Percentiles rank a stretch among this genome's conserved stretches.
phyloP scores from a whole-genome alignment of 116 monocot genomes.

The Phalaenopsis hybrid region DNA sequence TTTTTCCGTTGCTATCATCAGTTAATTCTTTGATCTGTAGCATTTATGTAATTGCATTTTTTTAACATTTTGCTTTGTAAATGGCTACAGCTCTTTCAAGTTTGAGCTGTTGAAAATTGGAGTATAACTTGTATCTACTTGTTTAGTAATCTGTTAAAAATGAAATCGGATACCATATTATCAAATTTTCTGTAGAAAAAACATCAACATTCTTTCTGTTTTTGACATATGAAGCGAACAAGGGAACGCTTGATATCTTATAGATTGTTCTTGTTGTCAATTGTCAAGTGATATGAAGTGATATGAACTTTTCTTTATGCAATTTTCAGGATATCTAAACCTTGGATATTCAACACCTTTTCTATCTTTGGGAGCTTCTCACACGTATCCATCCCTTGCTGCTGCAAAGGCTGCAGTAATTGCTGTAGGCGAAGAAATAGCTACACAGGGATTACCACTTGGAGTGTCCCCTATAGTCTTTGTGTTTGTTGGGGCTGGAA shows the following conservation, averaged over 20 bases:
- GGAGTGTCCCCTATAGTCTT: slow-evolving; percentile 82
- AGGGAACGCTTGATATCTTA: not conserved
- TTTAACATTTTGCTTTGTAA: not conserved
- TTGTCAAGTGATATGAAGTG: not conserved
- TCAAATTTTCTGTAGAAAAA: not conserved
- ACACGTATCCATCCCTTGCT: slow-evolving; percentile 92
- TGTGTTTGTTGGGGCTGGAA: slow-evolving; percentile 90
- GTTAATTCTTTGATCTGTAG: not conserved
- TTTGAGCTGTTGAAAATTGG: not conserved
- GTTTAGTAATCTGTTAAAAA: not conserved
- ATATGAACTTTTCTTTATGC: not conserved
- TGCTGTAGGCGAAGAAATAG: slow-evolving; percentile 93
- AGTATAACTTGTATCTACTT: not conserved
- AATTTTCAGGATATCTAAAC: slow-evolving; percentile 73
- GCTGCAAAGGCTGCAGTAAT: slow-evolving; percentile 96
- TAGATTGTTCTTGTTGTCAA: not conserved
- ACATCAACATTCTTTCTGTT: not conserved
- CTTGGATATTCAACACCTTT: slow-evolving; percentile 97
- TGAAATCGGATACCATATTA: not conserved
- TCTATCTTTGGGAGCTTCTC: slow-evolving; percentile 83
- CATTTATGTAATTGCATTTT: not conserved
- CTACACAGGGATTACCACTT: slow-evolving; percentile 70
- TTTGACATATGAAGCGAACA: not conserved
- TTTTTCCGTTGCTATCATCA: not conserved
- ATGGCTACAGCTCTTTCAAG: not conserved